These are phyloP conservation scores for Blastobotrys malaysiensis DNA, from an alignment of 1,139 yeast species.

Conservation along the genomic window DNA sequence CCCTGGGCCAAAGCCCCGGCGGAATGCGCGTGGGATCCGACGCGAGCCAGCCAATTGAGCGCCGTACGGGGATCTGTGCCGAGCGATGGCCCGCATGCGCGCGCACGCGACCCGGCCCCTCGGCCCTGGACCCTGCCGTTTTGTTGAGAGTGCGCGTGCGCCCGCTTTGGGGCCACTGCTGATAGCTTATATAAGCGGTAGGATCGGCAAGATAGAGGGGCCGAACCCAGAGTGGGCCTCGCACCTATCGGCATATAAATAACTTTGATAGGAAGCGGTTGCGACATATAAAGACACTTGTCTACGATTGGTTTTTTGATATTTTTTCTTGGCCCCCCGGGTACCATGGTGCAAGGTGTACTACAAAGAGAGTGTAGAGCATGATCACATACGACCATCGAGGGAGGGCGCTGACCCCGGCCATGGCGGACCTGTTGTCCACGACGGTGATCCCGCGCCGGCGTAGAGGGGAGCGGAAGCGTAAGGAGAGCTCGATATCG, in stretches of 20 bases:
- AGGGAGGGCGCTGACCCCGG: conserved; percentile 24
- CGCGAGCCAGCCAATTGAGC: neutral
- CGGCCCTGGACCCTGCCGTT: neutral
- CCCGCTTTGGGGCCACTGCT: neutral
- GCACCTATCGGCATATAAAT: neutral
- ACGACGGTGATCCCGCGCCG: conserved; percentile 25
- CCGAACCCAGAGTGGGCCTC: neutral
- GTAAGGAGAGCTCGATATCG: neutral
- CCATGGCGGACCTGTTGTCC: conserved; percentile 21
- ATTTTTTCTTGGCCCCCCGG: too few relatives aligned
- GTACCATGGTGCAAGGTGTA: neutral
- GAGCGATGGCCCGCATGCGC: neutral
- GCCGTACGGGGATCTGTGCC: too few relatives aligned
- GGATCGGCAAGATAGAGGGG: neutral
- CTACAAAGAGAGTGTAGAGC: too few relatives aligned
- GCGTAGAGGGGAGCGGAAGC: conserved; percentile 8
- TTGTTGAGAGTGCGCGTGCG: neutral
- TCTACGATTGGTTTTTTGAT: too few relatives aligned
- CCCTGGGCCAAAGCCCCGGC: neutral
- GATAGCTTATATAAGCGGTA: neutral
- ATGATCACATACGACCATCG: conserved; percentile 20
- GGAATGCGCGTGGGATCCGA: neutral
- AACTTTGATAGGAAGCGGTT: neutral
- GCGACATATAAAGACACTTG: neutral
- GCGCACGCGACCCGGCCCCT: neutral